phyloP scores from a whole-genome alignment of 1,139 yeast genomes.

The Diutina siamensis region DNA sequence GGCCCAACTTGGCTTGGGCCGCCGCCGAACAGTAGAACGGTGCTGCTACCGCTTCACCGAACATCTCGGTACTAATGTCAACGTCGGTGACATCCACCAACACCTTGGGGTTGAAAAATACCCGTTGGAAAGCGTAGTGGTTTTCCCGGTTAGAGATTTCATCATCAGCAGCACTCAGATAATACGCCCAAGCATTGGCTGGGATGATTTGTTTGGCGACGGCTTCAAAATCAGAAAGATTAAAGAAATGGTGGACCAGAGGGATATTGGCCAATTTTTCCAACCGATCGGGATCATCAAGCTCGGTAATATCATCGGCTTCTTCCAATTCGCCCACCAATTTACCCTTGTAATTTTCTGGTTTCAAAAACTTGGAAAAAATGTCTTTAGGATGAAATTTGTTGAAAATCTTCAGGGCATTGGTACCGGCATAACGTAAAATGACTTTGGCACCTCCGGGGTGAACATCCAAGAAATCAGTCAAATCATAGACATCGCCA shows the following conservation, averaged over 20 bases:
- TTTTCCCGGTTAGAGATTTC: slow-evolving; percentile 23
- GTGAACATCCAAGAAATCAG: slow-evolving; percentile 15
- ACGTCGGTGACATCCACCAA: slow-evolving; percentile 21
- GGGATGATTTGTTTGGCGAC: slow-evolving; percentile 19
- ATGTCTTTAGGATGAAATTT: slow-evolving; percentile 10
- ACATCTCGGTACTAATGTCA: slow-evolving; percentile 29
- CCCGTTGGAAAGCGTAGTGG: slow-evolving; percentile 20
- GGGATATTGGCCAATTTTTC: slow-evolving; percentile 17
- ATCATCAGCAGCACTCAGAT: slow-evolving; percentile 22
- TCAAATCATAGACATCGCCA: slow-evolving; percentile 19
- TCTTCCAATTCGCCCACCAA: not conserved
- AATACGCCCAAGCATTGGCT: slow-evolving; percentile 20
- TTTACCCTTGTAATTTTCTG: slow-evolving; percentile 6
- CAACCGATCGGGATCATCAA: slow-evolving; percentile 1
- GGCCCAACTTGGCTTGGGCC: slow-evolving; percentile 72
- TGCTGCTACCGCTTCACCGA: slow-evolving; percentile 34
- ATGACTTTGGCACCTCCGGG: slow-evolving; percentile 20
- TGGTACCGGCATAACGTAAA: slow-evolving; percentile 18
- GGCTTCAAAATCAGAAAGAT: slow-evolving; percentile 21
- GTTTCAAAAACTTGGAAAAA: slow-evolving; percentile 3
- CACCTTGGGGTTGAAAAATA: slow-evolving; percentile 32
- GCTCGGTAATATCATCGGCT: not conserved
- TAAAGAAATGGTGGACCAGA: slow-evolving; percentile 17
- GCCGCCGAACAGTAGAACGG: slow-evolving; percentile 77
- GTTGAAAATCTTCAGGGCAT: slow-evolving; percentile 15